phyloP scores from a whole-genome alignment of 1,139 yeast species.

The Nakaseomyces glabratus region DNA sequence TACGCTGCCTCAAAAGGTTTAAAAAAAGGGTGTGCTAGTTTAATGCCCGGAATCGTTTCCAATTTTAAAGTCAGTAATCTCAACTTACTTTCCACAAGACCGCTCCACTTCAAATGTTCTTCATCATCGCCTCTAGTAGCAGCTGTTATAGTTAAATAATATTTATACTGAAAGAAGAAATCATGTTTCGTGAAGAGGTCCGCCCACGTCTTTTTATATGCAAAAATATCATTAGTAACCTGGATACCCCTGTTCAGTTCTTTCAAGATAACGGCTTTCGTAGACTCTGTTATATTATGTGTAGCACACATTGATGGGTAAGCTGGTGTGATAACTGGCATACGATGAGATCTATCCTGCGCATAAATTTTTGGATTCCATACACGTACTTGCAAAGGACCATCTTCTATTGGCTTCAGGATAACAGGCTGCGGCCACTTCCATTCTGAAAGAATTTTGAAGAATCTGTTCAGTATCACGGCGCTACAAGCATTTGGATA shows the following conservation, averaged over 20 bases:
- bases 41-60: slow-evolving; percentile 66
- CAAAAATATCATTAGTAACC: slow-evolving; percentile 58
- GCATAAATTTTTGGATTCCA: slow-evolving; percentile 94
- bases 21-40: slow-evolving; percentile 82
- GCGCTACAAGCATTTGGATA: slow-evolving; percentile 96
- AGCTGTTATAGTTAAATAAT: slow-evolving; percentile 74
- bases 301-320: slow-evolving; percentile 99
- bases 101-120: slow-evolving; percentile 83
- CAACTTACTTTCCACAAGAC: slow-evolving; percentile 82
- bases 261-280: slow-evolving; percentile 65
- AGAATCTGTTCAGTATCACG: slow-evolving; percentile 78
- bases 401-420: slow-evolving; percentile 87
- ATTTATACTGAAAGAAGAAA: slow-evolving; percentile 75
- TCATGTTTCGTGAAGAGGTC: slow-evolving; percentile 70
- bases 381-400: slow-evolving; percentile 89
- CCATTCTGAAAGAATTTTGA: slow-evolving; percentile 81
- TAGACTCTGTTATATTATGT: slow-evolving; percentile 82
- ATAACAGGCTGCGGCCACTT: slow-evolving; percentile 98
- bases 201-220: slow-evolving; percentile 61
- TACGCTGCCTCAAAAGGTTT: slow-evolving; percentile 60
- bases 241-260: slow-evolving; percentile 72
- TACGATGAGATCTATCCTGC: slow-evolving; percentile 77
- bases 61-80: slow-evolving; percentile 74
- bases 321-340: slow-evolving; percentile 99
- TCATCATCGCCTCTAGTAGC: slow-evolving; percentile 65